Base-by-base conservation (phyloP, 805 yeast species). In the Kodamaea fukazawae region DNA sequence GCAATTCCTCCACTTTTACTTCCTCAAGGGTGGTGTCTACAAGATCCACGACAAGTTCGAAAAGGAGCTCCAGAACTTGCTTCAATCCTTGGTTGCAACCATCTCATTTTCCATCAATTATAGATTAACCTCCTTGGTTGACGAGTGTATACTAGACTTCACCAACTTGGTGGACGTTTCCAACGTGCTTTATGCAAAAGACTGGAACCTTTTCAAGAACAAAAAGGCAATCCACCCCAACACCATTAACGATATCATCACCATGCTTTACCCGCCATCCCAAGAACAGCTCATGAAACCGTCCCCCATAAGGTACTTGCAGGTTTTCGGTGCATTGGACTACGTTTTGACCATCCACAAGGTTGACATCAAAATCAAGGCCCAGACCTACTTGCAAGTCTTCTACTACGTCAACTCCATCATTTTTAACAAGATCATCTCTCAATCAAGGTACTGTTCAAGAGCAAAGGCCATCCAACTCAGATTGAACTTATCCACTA, bases 391-490 rank as follows among this genome's bases (percentile, higher is more conserved):
- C 28, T 76, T 93, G 0, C 81, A 81, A 45, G 83, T 90, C 3
- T 72, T 89, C 36, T 83, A 83, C 58, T 89, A 90, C 83, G 65
- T 89, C 16, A 80, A 89, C 7, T 67, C 81, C 7, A 73, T 76
- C 2, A 50, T 89, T 14, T 90, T 91, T 65, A 90, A 91, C 58
- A 71, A 81, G 36, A 71, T 89, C 15, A 57, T 90, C 38, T 69
- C 78, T 14, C 80, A 77, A 46, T 78, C 84, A 22, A 84, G 78
- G 50, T 83, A 83, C 49, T 71, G 85, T 36, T 78, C 96, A 1
- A 75, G 99, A 43, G 75, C 87, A 0, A 78, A 82, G 46, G 98
- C 97, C 0, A 79, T 93, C 61, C 98, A 93, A 57, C 82, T 93
- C 33, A 70, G 97, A 40, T 73, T 93, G 40, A 93, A 93, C 52